Conservation (phyloP, 2,329 filamentous ascomycete genomes). For the Colletotrichum destructivum region DNA sequence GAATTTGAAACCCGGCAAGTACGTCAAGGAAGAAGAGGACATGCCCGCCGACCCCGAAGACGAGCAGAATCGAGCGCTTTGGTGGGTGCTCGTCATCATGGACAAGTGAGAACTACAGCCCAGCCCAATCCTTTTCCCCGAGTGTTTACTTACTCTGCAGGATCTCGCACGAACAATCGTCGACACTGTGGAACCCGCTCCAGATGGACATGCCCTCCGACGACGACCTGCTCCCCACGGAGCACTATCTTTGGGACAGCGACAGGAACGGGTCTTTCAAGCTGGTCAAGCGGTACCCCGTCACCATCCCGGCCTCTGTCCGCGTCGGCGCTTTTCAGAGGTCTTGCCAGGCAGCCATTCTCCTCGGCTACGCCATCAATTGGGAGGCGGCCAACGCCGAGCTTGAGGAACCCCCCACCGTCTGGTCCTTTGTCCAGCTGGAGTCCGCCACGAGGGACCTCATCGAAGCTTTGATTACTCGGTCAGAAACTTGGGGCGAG, state of each 20-base stretch:
- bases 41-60: conserved; percentile 50
- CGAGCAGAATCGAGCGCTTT: conserved; percentile 58
- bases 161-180: conserved; percentile 52
- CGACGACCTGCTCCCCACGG: conserved; percentile 54
- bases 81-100: conserved; percentile 61
- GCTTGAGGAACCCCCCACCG: conserved; percentile 43
- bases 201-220: conserved; percentile 55
- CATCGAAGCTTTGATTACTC: conserved; percentile 53
- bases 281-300: conserved; percentile 48
- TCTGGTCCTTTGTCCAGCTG: conserved; percentile 51
- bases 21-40: conserved; percentile 51
- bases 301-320: conserved; percentile 48
- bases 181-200: conserved; percentile 51
- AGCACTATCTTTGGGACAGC: conserved; percentile 52
- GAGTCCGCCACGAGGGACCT: conserved; percentile 51
- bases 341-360: conserved; percentile 54
- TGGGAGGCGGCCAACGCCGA: conserved; percentile 45
- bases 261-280: conserved; percentile 45
- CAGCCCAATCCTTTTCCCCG: not conserved
- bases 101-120: conserved; percentile 55
- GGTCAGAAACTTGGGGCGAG: conserved; percentile 53
- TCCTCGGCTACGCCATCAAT: conserved; percentile 50
- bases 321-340: conserved; percentile 54
- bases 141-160: conserved; percentile 39
- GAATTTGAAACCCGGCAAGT: conserved; percentile 55